Base-by-base conservation (phyloP, 768 basidiomycete species). In the Lyophyllum shimeji region DNA sequence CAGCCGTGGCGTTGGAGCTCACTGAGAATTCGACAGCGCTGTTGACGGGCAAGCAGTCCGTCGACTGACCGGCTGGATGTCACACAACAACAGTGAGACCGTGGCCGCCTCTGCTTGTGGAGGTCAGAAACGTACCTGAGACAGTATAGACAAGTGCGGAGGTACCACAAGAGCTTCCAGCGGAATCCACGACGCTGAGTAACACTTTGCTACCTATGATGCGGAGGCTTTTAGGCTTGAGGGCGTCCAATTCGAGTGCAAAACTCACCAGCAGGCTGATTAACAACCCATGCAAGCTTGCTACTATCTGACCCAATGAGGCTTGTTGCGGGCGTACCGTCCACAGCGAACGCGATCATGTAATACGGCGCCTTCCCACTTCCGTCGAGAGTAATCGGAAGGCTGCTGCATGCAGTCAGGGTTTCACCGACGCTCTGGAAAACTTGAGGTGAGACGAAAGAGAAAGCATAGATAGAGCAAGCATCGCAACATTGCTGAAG, bases 171-270 rank as follows among this genome's bases (percentile, higher is more conserved):
- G 75, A 71, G 43, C 65, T 73, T 3, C 76, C 76, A 13, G 68
- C 65, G 6, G 79, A 67, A 62, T 83, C 79, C 9, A 79, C 69
- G 18, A 82, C 71, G 20, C 67, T 71, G 17, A 83, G 62, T 24
- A 81, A 52, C n/a, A 83, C 59, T 27, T 67, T 64, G 7, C 78
- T 69, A 18, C 74, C 83, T 84, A 20, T 7, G 20, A 11, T 17
- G 18, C 1, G 17, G 49, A 29, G 45, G n/a, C 12, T 23, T 6
- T 12, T 37, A 17, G 34, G 23, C 17, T 46, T 49, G 21, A 33
- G 20, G 7, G 8, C 50, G 8, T 39, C 18, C 27, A n/a, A 27
- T 20, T 46, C 20, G 1, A 31, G 37, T 15, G 29, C 7, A 18
- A 13, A 24, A 17, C 7, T 59, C 55, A 79, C 82, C 77, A 60